Base-by-base conservation (phyloP, 1,284 basidiomycete genomes). In the Puccinia polysora region DNA sequence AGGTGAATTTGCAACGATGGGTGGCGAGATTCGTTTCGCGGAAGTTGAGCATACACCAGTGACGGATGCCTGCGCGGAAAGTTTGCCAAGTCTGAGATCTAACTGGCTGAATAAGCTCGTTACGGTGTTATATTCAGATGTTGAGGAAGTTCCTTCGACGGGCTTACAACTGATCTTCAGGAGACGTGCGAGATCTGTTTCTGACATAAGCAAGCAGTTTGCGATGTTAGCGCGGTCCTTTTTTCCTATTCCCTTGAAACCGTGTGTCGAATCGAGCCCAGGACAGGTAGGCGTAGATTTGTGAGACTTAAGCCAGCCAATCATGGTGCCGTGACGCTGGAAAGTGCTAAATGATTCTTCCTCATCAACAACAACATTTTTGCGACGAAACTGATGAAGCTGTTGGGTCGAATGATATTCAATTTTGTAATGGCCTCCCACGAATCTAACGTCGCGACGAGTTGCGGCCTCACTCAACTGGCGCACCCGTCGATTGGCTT, bases 231-330 rank as follows among this genome's bases (percentile, higher is more conserved):
- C 53, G 34, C 50, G 65, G 32, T 28, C 52, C 12, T 36, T 65
- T 23, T 32, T 30, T 10, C n/a, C 12, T 28, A 43, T 40, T 38
- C 40, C 58, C 43, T 36, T 43, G 32, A 20, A 12, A 28, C 38
- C 25, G 6, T 32, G 12, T 25, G 28, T 23, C n/a, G 25, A 18
- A 8, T n/a, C 18, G 28, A 69, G 60, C 20, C 67, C 67, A 32
- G 67, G 67, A 43, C 67, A 69, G 18, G 55, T 69, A 8, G 67
- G 67, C 8, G 60, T 40, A 14, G 67, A 47, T 56, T 69, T 69
- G 15, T 32, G 28, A 18, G 53, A 40, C 30, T 47, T 38, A 38
- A 69, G 53, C 67, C 67, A 69, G 10, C 67, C 67, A 28, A 69
- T 69, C 56, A 59, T 59, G n/a, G 67, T 69, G 18, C 30, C 28